Evolutionary conservation across 129 eudicot genomes (phyloP).

Genomic region (Chrysanthemum makinoi): DNA sequence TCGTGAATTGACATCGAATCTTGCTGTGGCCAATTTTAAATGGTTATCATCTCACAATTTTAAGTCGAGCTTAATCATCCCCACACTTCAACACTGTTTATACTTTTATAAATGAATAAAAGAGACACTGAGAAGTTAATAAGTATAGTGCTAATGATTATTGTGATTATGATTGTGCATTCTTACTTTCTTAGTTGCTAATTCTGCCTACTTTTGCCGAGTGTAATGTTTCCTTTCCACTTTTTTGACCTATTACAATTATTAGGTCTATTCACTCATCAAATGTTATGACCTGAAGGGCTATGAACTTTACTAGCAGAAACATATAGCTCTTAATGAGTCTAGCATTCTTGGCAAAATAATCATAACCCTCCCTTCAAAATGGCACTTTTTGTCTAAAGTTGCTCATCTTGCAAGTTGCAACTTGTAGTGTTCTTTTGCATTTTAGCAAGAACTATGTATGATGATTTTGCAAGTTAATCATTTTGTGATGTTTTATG

Average conservation of each 20-base stretch:
- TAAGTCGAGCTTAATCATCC: background rate
- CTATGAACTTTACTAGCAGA: constrained; percentile 13
- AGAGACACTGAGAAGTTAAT: background rate
- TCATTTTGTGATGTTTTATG: too few relatives aligned
- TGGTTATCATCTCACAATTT: background rate
- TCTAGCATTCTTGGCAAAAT: too few relatives aligned
- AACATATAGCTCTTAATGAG: background rate
- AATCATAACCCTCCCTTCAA: too few relatives aligned
- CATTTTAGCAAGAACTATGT: too few relatives aligned
- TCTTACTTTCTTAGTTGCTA: background rate
- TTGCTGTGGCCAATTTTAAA: background rate
- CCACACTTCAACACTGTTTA: background rate
- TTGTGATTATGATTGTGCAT: background rate
- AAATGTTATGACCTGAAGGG: background rate
- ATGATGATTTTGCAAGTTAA: too few relatives aligned
- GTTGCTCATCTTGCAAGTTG: background rate
- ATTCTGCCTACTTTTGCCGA: background rate
- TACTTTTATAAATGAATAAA: background rate
- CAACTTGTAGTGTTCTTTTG: background rate
- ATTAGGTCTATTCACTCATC: background rate
- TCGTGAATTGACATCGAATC: too few relatives aligned
- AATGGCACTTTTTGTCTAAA: background rate
- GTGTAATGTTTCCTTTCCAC: background rate
- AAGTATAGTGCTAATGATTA: background rate
- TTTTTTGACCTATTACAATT: constrained; percentile 1